Conservation (phyloP, 441 rosid species). For the Syzygium malaccense region DNA sequence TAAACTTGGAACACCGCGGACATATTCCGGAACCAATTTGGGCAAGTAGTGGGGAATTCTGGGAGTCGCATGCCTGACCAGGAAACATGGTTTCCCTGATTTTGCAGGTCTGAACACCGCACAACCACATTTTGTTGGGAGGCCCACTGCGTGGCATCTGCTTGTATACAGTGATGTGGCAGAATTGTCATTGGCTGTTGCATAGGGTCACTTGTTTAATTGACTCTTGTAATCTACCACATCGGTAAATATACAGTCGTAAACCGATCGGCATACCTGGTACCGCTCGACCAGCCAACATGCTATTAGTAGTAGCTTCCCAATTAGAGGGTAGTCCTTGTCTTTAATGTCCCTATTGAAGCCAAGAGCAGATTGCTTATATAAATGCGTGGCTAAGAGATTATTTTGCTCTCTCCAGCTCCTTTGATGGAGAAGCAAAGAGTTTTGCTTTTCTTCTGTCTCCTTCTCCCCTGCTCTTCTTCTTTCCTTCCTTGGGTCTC, state of each 20-base stretch:
- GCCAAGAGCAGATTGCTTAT: neutral
- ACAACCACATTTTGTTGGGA: neutral
- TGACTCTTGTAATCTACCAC: neutral
- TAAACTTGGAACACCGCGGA: neutral
- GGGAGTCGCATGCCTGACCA: neutral
- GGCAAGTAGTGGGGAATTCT: neutral
- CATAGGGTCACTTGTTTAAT: too few relatives aligned
- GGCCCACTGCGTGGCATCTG: neutral
- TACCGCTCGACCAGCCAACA: too few relatives aligned
- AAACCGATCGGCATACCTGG: neutral
- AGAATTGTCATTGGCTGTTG: neutral
- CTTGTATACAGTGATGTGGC: neutral
- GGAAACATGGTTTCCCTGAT: neutral
- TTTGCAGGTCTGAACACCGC: neutral
- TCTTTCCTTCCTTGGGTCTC: neutral
- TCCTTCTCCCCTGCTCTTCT: neutral
- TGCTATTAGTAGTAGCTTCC: too few relatives aligned
- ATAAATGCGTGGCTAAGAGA: neutral
- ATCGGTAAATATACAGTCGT: neutral
- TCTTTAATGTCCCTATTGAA: too few relatives aligned
- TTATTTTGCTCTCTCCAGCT: neutral
- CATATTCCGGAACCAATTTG: neutral
- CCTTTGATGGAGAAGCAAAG: neutral
- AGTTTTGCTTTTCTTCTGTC: neutral
- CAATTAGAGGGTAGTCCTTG: too few relatives aligned